These are phyloP conservation scores for Xylaria acuta DNA, from an alignment of 495 filamentous ascomycete genomes.

Conservation along the genomic window DNA sequence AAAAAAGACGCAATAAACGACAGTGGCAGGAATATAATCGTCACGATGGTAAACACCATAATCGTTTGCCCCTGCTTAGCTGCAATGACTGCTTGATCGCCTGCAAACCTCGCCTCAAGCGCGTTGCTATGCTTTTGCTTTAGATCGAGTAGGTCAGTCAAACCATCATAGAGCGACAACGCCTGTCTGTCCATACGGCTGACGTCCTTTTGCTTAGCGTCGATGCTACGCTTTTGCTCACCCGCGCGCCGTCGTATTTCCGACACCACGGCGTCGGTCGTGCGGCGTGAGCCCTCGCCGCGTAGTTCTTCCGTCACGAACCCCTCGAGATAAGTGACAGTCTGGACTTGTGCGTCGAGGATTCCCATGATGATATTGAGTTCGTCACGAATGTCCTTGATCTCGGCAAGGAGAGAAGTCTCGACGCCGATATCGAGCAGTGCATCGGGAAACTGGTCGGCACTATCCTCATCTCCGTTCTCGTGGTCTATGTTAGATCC, in stretches of 20 bases:
- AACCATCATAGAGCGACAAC: conserved; percentile 65
- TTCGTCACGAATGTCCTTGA: conserved; percentile 76
- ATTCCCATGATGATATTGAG: conserved; percentile 73
- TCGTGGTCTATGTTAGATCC: conserved; percentile 24
- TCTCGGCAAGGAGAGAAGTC: conserved; percentile 68
- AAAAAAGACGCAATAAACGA: conserved; percentile 73
- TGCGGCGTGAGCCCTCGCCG: conserved; percentile 56
- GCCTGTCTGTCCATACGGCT: conserved; percentile 73
- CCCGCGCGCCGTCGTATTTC: conserved; percentile 65
- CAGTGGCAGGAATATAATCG: conserved; percentile 70
- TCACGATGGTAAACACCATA: conserved; percentile 78
- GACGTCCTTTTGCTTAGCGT: conserved; percentile 68
- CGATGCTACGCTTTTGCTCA: conserved; percentile 67
- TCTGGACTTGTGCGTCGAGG: conserved; percentile 62
- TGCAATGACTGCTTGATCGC: conserved; percentile 69
- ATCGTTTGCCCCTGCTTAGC: conserved; percentile 74
- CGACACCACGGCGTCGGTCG: conserved; percentile 40
- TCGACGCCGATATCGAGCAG: conserved; percentile 73
- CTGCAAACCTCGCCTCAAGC: conserved; percentile 71
- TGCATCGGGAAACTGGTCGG: conserved; percentile 64
- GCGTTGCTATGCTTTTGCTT: conserved; percentile 77
- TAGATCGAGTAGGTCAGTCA: conserved; percentile 67
- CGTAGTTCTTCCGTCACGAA: conserved; percentile 56
- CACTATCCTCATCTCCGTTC: conserved; percentile 36
- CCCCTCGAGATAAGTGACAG: conserved; percentile 62